phyloP scores from a whole-genome alignment of 768 basidiomycete genomes.

The Suillus americanus region DNA sequence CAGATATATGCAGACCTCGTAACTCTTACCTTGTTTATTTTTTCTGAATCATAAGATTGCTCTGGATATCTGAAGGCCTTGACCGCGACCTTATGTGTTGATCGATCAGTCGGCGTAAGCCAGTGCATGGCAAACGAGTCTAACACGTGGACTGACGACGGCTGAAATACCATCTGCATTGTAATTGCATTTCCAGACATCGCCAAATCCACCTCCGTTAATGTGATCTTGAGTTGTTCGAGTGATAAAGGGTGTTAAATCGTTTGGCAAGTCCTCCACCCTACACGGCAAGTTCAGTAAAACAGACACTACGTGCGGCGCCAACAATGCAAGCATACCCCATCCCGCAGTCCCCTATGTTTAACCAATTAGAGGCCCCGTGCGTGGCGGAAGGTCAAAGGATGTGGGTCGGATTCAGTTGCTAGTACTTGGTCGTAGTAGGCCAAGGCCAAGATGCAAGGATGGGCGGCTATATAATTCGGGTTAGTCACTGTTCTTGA shows the following conservation, averaged over 20 bases:
- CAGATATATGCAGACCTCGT: neutral
- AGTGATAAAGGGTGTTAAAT: neutral
- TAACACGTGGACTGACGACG: neutral
- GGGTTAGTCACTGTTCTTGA: too few species aligned
- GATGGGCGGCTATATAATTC: neutral
- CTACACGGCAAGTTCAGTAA: neutral
- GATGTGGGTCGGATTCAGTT: neutral
- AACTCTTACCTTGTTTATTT: neutral
- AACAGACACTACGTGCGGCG: neutral
- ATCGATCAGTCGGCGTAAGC: neutral
- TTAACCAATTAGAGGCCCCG: neutral
- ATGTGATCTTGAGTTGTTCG: neutral
- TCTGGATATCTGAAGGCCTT: neutral
- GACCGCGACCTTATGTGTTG: neutral
- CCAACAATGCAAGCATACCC: neutral
- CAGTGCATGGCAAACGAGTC: neutral
- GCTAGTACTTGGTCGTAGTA: neutral
- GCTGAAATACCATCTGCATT: neutral
- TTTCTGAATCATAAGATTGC: neutral
- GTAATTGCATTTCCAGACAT: neutral
- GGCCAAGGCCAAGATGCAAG: neutral
- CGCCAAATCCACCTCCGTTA: neutral
- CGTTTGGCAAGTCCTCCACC: neutral
- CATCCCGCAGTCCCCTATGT: neutral
- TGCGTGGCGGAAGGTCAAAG: neutral